phyloP scores from a whole-genome alignment of 805 yeast species.

The Candida boidinii region DNA sequence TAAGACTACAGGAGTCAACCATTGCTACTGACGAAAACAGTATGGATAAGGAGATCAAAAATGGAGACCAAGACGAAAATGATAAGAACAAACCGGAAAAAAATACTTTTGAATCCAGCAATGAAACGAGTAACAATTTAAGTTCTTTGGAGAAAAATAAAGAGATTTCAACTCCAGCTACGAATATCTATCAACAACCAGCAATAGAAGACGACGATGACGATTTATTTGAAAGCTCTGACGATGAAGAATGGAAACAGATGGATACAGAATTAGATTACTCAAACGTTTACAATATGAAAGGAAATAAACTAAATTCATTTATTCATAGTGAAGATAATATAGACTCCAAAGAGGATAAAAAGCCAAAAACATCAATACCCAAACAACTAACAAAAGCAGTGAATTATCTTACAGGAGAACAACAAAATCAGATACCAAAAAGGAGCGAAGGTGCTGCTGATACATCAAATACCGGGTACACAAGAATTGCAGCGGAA shows the following conservation, averaged over 20 bases:
- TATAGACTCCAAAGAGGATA: neutral
- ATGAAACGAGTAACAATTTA: slow-evolving; percentile 2
- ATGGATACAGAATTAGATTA: slow-evolving; percentile 76
- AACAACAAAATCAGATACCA: slow-evolving; percentile 3
- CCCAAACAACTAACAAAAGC: slow-evolving; percentile 8
- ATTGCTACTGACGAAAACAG: no score
- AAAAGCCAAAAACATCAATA: neutral
- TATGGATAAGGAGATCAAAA: no score
- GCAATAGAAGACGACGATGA: slow-evolving; percentile 10
- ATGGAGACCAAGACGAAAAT: no score
- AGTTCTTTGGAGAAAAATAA: slow-evolving; percentile 1
- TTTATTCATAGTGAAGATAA: slow-evolving; percentile 21
- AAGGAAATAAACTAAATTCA: slow-evolving; percentile 53
- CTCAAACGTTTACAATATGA: slow-evolving; percentile 67
- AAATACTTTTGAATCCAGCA: no score
- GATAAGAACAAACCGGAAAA: no score
- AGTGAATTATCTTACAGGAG: slow-evolving; percentile 18
- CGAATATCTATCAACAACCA: no score
- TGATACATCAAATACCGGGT: slow-evolving; percentile 56
- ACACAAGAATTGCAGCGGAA: slow-evolving; percentile 82
- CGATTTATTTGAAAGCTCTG: slow-evolving; percentile 27
- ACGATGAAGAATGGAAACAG: slow-evolving; percentile 67
- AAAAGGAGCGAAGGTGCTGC: slow-evolving; percentile 25
- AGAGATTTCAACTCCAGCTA: neutral
- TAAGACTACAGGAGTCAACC: no score